Evolutionary conservation across 352 stramenopile species (phyloP).

Genomic region (Globisporangium apiculatum): DNA sequence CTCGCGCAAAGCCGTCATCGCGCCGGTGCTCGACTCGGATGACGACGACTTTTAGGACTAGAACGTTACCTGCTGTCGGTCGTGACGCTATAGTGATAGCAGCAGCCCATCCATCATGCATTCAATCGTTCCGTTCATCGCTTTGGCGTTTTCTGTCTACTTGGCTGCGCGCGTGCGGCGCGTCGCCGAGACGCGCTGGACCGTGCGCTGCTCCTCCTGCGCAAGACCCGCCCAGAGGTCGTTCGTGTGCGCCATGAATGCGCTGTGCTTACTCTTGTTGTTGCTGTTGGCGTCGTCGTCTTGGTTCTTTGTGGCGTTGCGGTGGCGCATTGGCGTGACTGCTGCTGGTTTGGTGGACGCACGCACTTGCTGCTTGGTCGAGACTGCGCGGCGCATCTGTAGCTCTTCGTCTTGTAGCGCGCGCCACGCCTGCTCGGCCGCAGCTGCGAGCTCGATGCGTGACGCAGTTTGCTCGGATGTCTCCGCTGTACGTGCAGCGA

Average conservation of each 20-base stretch:
- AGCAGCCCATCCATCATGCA: not conserved
- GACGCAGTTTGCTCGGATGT: not conserved
- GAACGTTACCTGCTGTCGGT: not conserved
- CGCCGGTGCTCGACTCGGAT: constrained; percentile 37
- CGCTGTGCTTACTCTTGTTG: not conserved
- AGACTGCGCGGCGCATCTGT: constrained; percentile 18
- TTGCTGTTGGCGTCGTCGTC: constrained; percentile 1
- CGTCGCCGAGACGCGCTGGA: constrained; percentile 11
- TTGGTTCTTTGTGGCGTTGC: not conserved
- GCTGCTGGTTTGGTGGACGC: not conserved
- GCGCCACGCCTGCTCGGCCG: constrained; percentile 33
- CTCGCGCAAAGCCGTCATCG: constrained; percentile 26
- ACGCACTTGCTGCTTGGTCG: constrained; percentile 5
- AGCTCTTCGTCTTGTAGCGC: constrained; percentile 49
- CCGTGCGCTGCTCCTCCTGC: constrained; percentile 16
- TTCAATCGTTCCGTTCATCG: no score
- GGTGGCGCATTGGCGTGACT: constrained; percentile 3
- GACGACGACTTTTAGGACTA: constrained; percentile 31
- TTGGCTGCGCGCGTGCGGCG: not conserved
- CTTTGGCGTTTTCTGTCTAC: not conserved
- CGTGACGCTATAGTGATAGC: not conserved
- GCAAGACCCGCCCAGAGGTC: constrained; percentile 13
- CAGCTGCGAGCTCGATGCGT: constrained; percentile 6
- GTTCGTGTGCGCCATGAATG: constrained; percentile 11
- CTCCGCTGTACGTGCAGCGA: not conserved